Percentiles rank a stretch among this genome's conserved stretches.
phyloP scores from a whole-genome alignment of 2,329 filamentous ascomycete species.

The Paraconiothyrium sp. region DNA sequence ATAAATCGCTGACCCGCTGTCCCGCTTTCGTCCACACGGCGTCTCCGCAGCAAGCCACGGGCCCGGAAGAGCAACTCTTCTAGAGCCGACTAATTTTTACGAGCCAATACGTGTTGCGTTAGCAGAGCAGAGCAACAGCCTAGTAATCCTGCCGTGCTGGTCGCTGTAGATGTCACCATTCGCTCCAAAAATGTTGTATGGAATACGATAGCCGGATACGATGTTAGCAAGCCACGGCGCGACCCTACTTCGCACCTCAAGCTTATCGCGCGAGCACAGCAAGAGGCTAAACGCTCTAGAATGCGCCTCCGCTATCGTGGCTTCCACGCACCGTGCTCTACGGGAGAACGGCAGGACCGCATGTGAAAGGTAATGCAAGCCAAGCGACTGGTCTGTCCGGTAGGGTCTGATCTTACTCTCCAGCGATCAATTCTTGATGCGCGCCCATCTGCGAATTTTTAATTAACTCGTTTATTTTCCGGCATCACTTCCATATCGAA shows the following conservation, averaged over 20 bases:
- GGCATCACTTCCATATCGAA: conserved; percentile 4
- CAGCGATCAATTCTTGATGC: conserved; percentile 3
- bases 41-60: conserved; percentile 27
- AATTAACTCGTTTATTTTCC: conserved; percentile 19
- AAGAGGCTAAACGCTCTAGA: conserved; percentile 21
- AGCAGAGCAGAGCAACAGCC: conserved; percentile 1
- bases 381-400: conserved; percentile 41
- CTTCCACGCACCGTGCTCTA: conserved; percentile 7
- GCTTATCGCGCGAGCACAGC: conserved; percentile 8
- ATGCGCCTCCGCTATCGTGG: conserved; percentile 19
- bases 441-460: conserved; percentile 7
- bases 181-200: not conserved
- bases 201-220: conserved; percentile 21
- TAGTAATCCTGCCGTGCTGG: not conserved
- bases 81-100: conserved; percentile 9
- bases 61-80: conserved; percentile 22
- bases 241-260: conserved; percentile 3
- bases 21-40: conserved; percentile 33
- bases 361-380: conserved; percentile 43
- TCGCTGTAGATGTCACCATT: not conserved
- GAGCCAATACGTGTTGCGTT: not conserved
- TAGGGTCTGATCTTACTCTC: conserved; percentile 29
- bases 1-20: conserved; percentile 45
- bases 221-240: conserved; percentile 15
- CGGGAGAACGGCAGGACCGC: conserved; percentile 19